phyloP scores from a whole-genome alignment of 177 flowering plant species.

The Vitis hybrid region DNA sequence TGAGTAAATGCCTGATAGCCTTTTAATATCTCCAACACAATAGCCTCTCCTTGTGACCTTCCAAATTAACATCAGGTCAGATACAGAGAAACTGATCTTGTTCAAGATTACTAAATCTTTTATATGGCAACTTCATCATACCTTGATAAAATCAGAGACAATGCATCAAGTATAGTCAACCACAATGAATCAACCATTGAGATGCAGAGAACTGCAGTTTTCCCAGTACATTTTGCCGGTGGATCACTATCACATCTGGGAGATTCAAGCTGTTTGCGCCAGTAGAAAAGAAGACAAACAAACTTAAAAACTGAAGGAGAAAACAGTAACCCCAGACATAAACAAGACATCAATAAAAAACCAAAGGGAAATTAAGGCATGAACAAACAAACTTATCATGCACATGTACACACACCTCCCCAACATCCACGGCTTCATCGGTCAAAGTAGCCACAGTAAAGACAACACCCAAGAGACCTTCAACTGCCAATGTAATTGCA shows the following conservation, averaged over 20 bases:
- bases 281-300: slow-evolving; percentile 7
- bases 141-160: slow-evolving; percentile 90
- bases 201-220: slow-evolving; percentile 73
- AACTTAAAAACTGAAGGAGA: not conserved
- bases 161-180: slow-evolving; percentile 91
- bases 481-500: slow-evolving; percentile 95
- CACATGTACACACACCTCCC: slow-evolving; percentile 58
- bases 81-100: not conserved
- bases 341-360: not conserved
- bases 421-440: slow-evolving; percentile 95
- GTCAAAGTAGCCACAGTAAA: slow-evolving; percentile 97
- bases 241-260: slow-evolving; percentile 73
- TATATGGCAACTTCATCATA: slow-evolving; percentile 20
- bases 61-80: slow-evolving; percentile 18
- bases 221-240: slow-evolving; percentile 61
- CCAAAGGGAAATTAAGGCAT: not conserved
- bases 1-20: slow-evolving; percentile 99
- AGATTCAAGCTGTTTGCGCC: slow-evolving; percentile 70
- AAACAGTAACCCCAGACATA: not conserved
- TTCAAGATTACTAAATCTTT: not conserved
- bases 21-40: slow-evolving; percentile 88
- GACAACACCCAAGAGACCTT: slow-evolving; percentile 93
- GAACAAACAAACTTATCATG: not conserved
- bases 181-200: slow-evolving; percentile 97
- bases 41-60: slow-evolving; percentile 99